A percentile compares a stretch with the other conserved stretches of the same genome.
Evolutionary conservation across 1,284 basidiomycete species (phyloP).

Genomic region (Termitomyces sp.): DNA sequence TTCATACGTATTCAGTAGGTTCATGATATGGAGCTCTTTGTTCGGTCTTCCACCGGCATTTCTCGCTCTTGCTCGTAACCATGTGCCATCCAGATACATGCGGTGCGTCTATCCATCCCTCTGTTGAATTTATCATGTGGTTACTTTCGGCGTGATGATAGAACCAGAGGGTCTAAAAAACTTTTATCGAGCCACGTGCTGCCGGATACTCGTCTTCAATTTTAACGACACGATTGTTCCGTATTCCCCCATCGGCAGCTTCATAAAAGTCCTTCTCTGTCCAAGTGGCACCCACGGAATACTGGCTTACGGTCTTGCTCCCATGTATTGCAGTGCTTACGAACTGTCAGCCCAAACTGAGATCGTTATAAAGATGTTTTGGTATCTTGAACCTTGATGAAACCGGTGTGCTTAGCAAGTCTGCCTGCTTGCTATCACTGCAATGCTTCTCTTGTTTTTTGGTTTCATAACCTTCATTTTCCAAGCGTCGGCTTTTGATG

Average conservation of each 20-base stretch:
- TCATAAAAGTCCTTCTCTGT: not conserved
- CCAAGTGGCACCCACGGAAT: not conserved
- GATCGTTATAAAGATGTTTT: constrained; percentile 1
- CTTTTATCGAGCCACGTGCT: not conserved
- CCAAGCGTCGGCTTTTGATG: constrained; percentile 40
- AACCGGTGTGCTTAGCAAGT: not conserved
- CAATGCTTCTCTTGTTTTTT: constrained; percentile 12
- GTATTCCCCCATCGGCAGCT: not conserved
- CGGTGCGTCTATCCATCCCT: constrained; percentile 8
- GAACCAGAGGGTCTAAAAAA: not conserved
- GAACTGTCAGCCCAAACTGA: not conserved
- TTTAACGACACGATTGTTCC: not conserved
- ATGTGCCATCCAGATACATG: constrained; percentile 12
- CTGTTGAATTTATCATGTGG: constrained; percentile 5
- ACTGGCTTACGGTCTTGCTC: not conserved
- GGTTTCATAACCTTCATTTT: constrained; percentile 16
- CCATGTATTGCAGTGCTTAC: not conserved
- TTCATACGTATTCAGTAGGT: not conserved
- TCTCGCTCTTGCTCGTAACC: not conserved
- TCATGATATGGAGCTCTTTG: not conserved
- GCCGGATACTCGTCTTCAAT: not conserved
- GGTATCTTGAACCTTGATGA: not conserved
- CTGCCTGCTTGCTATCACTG: not conserved
- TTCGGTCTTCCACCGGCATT: not conserved
- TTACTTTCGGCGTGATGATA: constrained; percentile 1